phyloP scores from a whole-genome alignment of 331 rosid species.

The Acacia concinna region DNA sequence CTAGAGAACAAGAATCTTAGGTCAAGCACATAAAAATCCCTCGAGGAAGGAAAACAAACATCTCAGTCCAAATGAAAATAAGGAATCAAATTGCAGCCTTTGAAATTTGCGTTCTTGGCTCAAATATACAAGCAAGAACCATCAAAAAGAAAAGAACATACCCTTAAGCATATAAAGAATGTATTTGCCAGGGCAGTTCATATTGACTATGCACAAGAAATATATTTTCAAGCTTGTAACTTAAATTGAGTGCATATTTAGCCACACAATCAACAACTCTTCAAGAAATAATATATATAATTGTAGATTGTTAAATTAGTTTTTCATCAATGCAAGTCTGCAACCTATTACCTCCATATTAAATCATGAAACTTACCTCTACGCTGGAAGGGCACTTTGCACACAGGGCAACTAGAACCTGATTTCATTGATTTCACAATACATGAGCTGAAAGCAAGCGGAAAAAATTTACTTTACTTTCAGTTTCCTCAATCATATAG shows the following conservation, averaged over 20 bases:
- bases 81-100: background rate
- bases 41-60: background rate
- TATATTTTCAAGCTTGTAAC: background rate
- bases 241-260: background rate
- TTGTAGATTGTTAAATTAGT: background rate
- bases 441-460: conserved; percentile 55
- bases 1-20: background rate
- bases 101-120: background rate
- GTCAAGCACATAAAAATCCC: background rate
- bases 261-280: background rate
- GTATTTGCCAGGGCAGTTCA: background rate
- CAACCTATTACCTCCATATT: background rate
- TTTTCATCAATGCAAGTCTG: background rate
- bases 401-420: conserved; percentile 75
- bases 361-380: conserved; percentile 51
- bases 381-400: conserved; percentile 80
- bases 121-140: background rate
- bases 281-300: background rate
- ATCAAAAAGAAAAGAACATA: background rate
- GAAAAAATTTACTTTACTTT: background rate
- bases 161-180: background rate
- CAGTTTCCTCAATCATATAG: background rate
- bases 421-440: conserved; percentile 76
- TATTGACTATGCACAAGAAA: background rate
- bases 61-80: background rate